Evolutionary conservation across 2,329 filamentous ascomycete genomes (phyloP).

Genomic region (Aspergillus novoparasiticus): DNA sequence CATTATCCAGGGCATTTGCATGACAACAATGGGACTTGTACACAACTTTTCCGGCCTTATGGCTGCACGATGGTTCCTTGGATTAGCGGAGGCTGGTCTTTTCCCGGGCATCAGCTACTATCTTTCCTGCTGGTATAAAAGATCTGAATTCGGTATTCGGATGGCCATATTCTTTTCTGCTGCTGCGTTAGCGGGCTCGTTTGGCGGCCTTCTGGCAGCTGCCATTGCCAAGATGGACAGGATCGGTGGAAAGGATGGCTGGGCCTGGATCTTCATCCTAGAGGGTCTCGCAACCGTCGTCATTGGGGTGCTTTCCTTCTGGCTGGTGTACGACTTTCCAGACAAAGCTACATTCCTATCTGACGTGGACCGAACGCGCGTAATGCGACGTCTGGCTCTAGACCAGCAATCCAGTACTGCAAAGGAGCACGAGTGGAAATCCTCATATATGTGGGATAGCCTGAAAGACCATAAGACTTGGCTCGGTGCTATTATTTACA

Average conservation of each 20-base stretch:
- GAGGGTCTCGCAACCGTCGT: slow-evolving; percentile 14
- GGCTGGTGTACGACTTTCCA: slow-evolving; percentile 18
- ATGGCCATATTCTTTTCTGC: slow-evolving; percentile 21
- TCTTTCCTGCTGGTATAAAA: slow-evolving; percentile 13
- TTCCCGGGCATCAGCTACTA: slow-evolving; percentile 17
- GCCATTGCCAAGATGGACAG: slow-evolving; percentile 12
- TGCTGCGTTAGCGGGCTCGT: slow-evolving; percentile 15
- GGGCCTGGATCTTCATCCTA: slow-evolving; percentile 19
- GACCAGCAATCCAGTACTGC: slow-evolving; percentile 69
- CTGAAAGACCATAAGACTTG: slow-evolving; percentile 86
- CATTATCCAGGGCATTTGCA: slow-evolving; percentile 32
- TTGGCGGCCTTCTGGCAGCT: slow-evolving; percentile 15
- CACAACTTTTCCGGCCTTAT: slow-evolving; percentile 54
- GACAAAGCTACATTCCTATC: slow-evolving; percentile 17
- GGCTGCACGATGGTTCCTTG: slow-evolving; percentile 51
- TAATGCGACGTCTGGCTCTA: slow-evolving; percentile 8
- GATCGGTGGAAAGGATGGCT: slow-evolving; percentile 4
- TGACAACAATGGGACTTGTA: slow-evolving; percentile 54
- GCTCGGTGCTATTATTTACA: slow-evolving; percentile 73
- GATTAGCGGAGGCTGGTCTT: slow-evolving; percentile 45
- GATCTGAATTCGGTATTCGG: slow-evolving; percentile 15
- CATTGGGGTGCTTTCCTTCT: slow-evolving; percentile 12
- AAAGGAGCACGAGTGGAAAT: slow-evolving; percentile 70
- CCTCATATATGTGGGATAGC: slow-evolving; percentile 70
- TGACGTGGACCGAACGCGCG: slow-evolving; percentile 6